phyloP scores from a whole-genome alignment of 169 alveolate species.

The Babesia divergens region DNA sequence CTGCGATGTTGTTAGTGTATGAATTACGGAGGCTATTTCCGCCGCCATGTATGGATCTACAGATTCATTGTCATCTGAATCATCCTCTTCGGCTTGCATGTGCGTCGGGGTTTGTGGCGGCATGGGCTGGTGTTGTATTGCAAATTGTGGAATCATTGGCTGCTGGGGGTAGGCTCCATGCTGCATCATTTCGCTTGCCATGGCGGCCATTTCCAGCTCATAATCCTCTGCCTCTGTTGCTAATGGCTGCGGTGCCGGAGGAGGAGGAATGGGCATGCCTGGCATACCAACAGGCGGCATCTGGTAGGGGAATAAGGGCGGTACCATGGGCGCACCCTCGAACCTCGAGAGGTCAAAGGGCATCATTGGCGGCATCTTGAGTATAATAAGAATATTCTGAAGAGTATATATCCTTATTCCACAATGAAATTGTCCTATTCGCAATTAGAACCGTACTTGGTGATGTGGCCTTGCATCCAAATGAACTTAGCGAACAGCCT shows the following conservation, averaged over 20 bases:
- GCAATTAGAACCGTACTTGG: no score
- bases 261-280: constrained; percentile 30
- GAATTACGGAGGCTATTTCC: constrained; percentile 62
- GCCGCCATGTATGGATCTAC: constrained; percentile 66
- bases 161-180: constrained; percentile 15
- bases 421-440: no score
- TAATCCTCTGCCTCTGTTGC: constrained; percentile 2
- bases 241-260: constrained; percentile 24
- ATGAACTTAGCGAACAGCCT: no score
- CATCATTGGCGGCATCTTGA: constrained; percentile 36
- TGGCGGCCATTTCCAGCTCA: constrained; percentile 32
- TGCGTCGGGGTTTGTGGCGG: constrained; percentile 26
- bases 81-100: background rate
- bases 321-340: constrained; percentile 4
- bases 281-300: constrained; percentile 27
- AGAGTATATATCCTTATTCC: no score
- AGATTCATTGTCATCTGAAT: background rate
- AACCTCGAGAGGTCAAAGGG: constrained; percentile 23
- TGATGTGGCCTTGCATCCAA: no score
- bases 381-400: no score
- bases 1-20: constrained; percentile 62
- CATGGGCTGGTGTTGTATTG: background rate
- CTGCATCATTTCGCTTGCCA: constrained; percentile 31
- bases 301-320: constrained; percentile 27
- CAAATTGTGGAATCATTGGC: constrained; percentile 8